Evolutionary conservation across 2,329 filamentous ascomycete genomes (phyloP), one percentile per base, ranked within the genome.

Genomic region (Graphilbum sp.): DNA sequence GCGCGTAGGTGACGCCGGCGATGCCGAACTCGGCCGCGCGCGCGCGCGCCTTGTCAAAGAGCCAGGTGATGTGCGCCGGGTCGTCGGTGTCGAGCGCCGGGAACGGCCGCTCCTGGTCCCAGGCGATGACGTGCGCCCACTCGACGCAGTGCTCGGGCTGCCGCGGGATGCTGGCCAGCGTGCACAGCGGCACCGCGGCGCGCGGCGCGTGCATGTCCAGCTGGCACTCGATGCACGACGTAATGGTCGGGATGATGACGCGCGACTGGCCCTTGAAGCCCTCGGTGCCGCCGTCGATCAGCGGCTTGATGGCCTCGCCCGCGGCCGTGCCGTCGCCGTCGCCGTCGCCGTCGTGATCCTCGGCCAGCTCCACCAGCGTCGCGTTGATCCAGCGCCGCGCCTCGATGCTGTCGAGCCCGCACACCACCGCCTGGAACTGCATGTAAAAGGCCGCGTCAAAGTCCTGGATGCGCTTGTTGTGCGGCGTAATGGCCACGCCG

Each of bases 381-480:
- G 87, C 79, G 55, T 98, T 98, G 58, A 98, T 98, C 92, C 92
- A 98, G 43, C 90, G 72, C n/a, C 90, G 74, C 31, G 90, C 90
- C 60, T 98, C 90, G 49, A 98, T 90, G 55, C 85, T 94, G 67
- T 98, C 90, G 18, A 98, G 66, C 2, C 92, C 90, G 54, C 90
- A 98, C 34, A 98, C 75, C 35, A 98, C 73, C 40, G 95, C 72
- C 54, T 85, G 84, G 59, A 98, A 98, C 51, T 95, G 85, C 75
- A 87, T 87, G 60, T 98, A 98, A 57, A 95, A 98, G 42, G 80
- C 77, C 52, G 92, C 82, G 54, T 94, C 87, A 51, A 93, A 93
- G 59, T 98, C 90, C 57, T 98, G 90, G 49, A 98, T 98, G 54
- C 80, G 84, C 50, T 83, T 82, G 53, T 93, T 93, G 59, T 93